Conservation (phyloP, 768 basidiomycete species). For the Lepiota subincarnata region DNA sequence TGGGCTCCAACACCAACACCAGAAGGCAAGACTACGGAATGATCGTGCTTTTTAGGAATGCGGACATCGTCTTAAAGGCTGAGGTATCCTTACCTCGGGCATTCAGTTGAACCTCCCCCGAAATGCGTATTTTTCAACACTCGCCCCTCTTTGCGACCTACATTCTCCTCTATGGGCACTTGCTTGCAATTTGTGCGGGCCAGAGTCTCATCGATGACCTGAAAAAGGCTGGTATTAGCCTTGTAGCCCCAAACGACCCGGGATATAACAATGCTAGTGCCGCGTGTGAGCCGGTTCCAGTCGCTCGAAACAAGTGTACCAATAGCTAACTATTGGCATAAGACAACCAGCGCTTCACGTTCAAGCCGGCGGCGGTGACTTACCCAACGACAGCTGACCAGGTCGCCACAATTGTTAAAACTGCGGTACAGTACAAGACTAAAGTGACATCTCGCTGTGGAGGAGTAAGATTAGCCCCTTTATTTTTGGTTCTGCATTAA, state of each 20-base stretch:
- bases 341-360: conserved; percentile 28
- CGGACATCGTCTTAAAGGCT: too few species aligned
- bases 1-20: too few species aligned
- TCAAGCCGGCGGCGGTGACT: conserved; percentile 27
- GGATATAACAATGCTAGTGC: conserved; percentile 19
- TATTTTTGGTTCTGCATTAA: background rate
- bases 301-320: background rate
- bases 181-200: background rate
- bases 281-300: conserved; percentile 19
- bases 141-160: background rate
- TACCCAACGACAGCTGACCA: conserved; percentile 26
- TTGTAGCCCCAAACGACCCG: conserved; percentile 18
- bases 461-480: conserved; percentile 33
- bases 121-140: background rate
- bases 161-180: background rate
- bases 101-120: too few species aligned
- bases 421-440: conserved; percentile 22
- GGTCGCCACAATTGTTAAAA: conserved; percentile 23
- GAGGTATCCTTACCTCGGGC: too few species aligned
- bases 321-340: background rate
- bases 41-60: too few species aligned
- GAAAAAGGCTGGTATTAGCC: conserved; percentile 13
- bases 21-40: too few species aligned
- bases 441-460: conserved; percentile 36
- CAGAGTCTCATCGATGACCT: background rate